phyloP scores from a whole-genome alignment of 208 protist species.

The Leishmania aethiopica region DNA sequence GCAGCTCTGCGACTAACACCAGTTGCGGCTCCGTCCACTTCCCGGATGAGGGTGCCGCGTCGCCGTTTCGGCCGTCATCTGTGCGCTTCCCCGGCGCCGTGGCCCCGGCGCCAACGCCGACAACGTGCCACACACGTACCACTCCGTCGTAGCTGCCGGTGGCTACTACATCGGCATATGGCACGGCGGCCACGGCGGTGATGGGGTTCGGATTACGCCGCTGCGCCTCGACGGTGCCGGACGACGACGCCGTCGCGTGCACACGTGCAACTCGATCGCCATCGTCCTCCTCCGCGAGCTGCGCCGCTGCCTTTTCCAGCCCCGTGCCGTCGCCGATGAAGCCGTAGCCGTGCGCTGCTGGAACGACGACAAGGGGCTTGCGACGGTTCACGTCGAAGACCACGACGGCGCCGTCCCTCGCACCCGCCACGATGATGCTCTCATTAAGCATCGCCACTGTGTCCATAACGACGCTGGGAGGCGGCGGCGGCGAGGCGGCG shows the following conservation, averaged over 20 bases:
- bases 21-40: conserved; percentile 33
- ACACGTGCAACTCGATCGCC: not conserved
- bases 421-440: conserved; percentile 63
- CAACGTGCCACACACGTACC: conserved; percentile 82
- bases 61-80: not conserved
- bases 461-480: conserved; percentile 55
- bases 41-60: not conserved
- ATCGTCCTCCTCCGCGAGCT: conserved; percentile 31
- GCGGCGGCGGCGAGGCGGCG: not conserved
- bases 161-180: conserved; percentile 82
- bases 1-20: conserved; percentile 60
- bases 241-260: conserved; percentile 1
- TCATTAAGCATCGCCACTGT: conserved; percentile 88
- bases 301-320: conserved; percentile 64
- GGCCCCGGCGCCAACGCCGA: conserved; percentile 24
- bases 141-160: conserved; percentile 89
- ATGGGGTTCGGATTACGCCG: conserved; percentile 78
- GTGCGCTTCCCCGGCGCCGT: conserved; percentile 24
- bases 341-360: conserved; percentile 77
- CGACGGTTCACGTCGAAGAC: conserved; percentile 85
- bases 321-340: conserved; percentile 87
- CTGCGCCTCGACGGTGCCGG: not conserved
- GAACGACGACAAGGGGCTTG: conserved; percentile 62
- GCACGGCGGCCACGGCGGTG: conserved; percentile 79
- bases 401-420: conserved; percentile 77